Evolutionary conservation across 441 rosid species (phyloP).

Genomic region (Pelargonium citronellum): DNA sequence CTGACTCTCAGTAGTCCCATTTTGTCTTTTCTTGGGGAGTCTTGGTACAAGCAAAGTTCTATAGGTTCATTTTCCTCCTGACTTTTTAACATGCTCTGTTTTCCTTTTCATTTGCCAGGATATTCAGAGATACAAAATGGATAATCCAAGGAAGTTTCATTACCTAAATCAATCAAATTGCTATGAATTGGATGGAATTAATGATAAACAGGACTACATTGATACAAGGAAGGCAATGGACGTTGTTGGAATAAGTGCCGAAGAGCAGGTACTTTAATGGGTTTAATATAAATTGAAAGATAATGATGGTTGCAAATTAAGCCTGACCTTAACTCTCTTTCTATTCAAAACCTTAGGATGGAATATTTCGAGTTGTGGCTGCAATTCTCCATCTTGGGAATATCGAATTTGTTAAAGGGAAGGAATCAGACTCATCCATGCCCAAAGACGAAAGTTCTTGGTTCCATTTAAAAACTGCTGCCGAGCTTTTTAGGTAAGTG

Average conservation of each 20-base stretch:
- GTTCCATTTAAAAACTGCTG: conserved; percentile 68
- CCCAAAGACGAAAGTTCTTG: conserved; percentile 75
- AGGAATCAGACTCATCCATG: conserved; percentile 66
- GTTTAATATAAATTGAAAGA: conserved; percentile 11
- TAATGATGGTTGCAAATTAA: background rate
- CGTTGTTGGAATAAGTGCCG: conserved; percentile 61
- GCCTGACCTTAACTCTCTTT: conserved; percentile 2
- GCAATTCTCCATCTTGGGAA: conserved; percentile 96
- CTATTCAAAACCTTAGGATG: conserved; percentile 49
- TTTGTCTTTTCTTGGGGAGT: background rate
- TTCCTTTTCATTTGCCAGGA: conserved; percentile 33
- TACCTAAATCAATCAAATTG: conserved; percentile 76
- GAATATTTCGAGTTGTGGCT: conserved; percentile 84
- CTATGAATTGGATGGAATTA: conserved; percentile 51
- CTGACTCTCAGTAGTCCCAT: no score
- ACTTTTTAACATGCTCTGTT: background rate
- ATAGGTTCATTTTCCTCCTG: no score
- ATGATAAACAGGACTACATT: conserved; percentile 64
- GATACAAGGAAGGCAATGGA: conserved; percentile 79
- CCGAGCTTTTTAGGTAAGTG: conserved; percentile 76
- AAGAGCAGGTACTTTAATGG: conserved; percentile 56
- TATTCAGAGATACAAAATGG: conserved; percentile 53
- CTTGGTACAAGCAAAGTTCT: background rate
- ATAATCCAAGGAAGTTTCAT: conserved; percentile 60
- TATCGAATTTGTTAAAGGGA: conserved; percentile 74